Conservation (phyloP, 805 yeast genomes). For the Kuraishia piskuri region DNA sequence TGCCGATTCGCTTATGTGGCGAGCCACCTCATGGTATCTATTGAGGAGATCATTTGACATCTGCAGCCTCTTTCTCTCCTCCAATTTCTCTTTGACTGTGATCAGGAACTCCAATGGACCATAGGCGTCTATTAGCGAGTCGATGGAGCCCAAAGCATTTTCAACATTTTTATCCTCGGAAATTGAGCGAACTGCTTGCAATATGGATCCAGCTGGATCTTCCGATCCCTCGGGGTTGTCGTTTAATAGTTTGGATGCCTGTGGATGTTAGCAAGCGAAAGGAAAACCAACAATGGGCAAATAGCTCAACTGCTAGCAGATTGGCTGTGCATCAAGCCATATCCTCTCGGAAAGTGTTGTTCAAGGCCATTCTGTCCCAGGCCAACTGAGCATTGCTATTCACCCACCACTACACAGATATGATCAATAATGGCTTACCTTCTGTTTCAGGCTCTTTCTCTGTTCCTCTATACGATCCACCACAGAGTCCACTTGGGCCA, state of each 20-base stretch:
- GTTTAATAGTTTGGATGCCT: background rate
- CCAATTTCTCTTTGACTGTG: conserved; percentile 6
- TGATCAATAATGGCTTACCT: background rate
- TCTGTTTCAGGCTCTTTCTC: conserved; percentile 5
- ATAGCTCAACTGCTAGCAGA: no score
- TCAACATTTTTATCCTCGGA: conserved; percentile 3
- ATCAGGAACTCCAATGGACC: conserved; percentile 12
- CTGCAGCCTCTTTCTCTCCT: conserved; percentile 5
- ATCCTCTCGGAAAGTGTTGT: no score
- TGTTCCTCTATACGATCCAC: conserved; percentile 18
- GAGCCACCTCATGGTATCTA: conserved; percentile 3
- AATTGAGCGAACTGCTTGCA: background rate
- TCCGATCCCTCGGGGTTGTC: background rate
- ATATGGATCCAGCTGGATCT: background rate
- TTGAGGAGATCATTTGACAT: background rate
- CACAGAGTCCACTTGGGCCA: conserved; percentile 19
- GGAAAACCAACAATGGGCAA: no score
- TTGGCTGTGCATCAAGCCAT: no score
- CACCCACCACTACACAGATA: no score
- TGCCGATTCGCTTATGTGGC: conserved; percentile 1
- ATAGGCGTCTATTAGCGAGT: conserved; percentile 10
- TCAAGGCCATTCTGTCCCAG: no score
- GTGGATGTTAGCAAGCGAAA: no score
- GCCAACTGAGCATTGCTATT: no score
- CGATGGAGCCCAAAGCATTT: conserved; percentile 5